Evolutionary conservation across 2,329 filamentous ascomycete species (phyloP), one percentile per base, ranked within the genome.

Genomic region (Zymoseptoria passerinii): DNA sequence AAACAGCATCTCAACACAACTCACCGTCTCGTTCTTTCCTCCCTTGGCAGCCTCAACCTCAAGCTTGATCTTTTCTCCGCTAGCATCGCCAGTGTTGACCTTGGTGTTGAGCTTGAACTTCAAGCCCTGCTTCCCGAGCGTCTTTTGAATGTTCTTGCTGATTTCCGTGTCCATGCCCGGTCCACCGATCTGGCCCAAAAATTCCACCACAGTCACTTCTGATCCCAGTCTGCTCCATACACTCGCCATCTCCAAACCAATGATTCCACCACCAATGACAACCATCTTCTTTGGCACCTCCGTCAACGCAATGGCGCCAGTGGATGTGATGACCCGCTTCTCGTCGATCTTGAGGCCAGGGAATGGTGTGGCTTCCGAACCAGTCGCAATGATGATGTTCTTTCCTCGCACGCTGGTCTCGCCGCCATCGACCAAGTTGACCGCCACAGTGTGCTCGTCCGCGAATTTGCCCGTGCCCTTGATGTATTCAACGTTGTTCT

Each of bases 41-140:
- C 94, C 94, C 82, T 97, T 97, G 63, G 94, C 88, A 69, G 92
- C 84, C 76, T 99, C 94, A 61, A 96, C 81, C 66, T 89, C 85
- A 62, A 99, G 83, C 78, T 88, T 89, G 70, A 99, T 80, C 66
- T 81, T 84, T 61, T 90, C 85, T 61, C 88, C 87, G 68, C 81
- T 86, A 70, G 84, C 86, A 72, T 97, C 92, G 67, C 94, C 94
- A 68, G 85, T 83, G 64, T 87, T 78, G 65, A 99, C 94, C 84
- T 99, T 99, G 71, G 94, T 97, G 80, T 89, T 88, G 67, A 95
- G 85, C 85, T 95, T 96, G 83, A 99, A 99, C 72, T 96, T 94
- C 74, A 99, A 88, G 61, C 92, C 94, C 80, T 99, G 94, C 83
- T 96, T 97, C 74, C 84, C 84, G 65, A 99, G 84, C 63, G 95